Evolutionary conservation across 192 early-diverging fungal species (phyloP), one percentile per base, ranked within the genome.

Genomic region (Backusella mclennaniae): DNA sequence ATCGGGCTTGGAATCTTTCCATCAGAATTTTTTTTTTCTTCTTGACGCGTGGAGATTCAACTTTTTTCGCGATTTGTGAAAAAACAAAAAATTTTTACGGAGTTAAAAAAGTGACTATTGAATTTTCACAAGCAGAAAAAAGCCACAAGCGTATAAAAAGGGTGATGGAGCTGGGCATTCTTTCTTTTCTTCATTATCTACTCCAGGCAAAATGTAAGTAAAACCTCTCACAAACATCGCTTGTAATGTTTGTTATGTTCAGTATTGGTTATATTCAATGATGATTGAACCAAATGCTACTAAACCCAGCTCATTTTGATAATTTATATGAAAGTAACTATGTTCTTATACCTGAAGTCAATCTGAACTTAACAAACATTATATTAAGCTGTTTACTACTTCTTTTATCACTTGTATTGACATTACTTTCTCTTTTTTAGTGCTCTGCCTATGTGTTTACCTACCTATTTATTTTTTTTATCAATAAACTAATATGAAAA

Each of bases 251-350:
- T 59, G 21, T 63, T 63, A 14, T 29, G 56, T 63, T 63, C 56
- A 63, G 56, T 63, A 63, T 63, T 63, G 56, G 8, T 7, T 59
- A 1, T 19, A 6, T 63, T 63, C 56, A 63, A 63, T 63, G 56
- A 63, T 63, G 56, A 63, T 63, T 63, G 56, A 63, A 63, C 56
- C 56, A 63, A 63, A 29, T 63, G 56, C 56, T 63, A 63, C 56
- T 63, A 63, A 63, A 63, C 56, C 56, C 56, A 63, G 56, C 56
- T 63, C 56, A 63, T 63, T 63, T 63, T 63, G 56, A 63, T 63
- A 63, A 63, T 63, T 63, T 63, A 0, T 63, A 63, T 63, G 56
- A 63, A 63, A 63, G 56, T 1, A 63, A 26, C 29, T 63, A 29
- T 63, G 56, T 63, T 63, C 56, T 63, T 63, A 29, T 29, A 23